Conservation (phyloP, 441 rosid species). For the Pelargonium myrrhifolium region DNA sequence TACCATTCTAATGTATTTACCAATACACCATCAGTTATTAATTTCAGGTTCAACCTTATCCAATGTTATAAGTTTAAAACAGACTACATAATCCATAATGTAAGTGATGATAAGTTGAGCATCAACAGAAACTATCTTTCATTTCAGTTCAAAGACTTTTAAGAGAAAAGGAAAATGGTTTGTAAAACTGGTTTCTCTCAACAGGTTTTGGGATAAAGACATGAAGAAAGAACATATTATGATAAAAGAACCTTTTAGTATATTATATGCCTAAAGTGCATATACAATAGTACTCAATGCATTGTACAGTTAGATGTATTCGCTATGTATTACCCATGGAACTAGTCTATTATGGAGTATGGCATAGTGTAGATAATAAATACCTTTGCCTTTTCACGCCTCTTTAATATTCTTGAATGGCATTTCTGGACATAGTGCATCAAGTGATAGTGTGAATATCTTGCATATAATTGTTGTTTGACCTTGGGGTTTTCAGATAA, state of each 20-base stretch:
- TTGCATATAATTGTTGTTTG: not conserved
- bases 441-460: conserved; percentile 2
- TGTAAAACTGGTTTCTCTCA: not conserved
- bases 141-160: not conserved
- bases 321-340: not conserved
- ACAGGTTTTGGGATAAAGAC: not conserved
- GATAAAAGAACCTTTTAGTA: not conserved
- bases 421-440: conserved; percentile 6
- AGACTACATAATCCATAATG: too few relatives aligned
- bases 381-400: not conserved
- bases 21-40: too few relatives aligned
- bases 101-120: too few relatives aligned
- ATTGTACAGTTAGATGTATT: not conserved
- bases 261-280: not conserved
- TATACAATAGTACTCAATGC: not conserved
- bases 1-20: too few relatives aligned
- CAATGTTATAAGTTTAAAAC: too few relatives aligned
- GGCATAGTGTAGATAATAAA: not conserved
- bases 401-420: conserved; percentile 3
- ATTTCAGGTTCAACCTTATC: too few relatives aligned
- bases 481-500: conserved; percentile 4
- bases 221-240: not conserved
- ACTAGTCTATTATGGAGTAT: not conserved
- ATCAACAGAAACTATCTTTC: too few relatives aligned
- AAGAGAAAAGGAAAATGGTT: not conserved